Percentiles rank a stretch among this genome's conserved stretches.
phyloP scores from a whole-genome alignment of 257 asterid species.

The Petunia secreta region DNA sequence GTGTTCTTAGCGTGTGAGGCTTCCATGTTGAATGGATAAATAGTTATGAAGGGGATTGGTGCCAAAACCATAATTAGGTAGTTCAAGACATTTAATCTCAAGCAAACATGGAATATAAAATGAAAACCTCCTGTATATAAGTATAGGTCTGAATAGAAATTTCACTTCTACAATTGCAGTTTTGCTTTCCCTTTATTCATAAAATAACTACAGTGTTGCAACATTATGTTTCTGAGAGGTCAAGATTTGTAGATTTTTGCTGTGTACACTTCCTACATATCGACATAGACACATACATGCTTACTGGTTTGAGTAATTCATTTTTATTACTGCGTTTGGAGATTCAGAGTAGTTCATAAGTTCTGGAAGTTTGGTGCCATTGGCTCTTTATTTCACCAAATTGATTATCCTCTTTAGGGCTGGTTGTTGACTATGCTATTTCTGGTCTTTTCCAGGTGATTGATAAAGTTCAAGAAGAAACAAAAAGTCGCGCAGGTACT shows the following conservation, averaged over 20 bases:
- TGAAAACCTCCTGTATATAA: neutral
- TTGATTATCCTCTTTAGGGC: neutral
- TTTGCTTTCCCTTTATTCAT: neutral
- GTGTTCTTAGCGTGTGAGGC: constrained; percentile 14
- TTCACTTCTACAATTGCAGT: neutral
- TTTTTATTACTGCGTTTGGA: neutral
- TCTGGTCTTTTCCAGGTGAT: constrained; percentile 46
- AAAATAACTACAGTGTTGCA: neutral
- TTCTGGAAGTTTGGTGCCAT: neutral
- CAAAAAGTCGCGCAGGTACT: constrained; percentile 60
- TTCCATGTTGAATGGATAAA: neutral
- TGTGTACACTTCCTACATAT: neutral
- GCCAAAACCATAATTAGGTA: neutral
- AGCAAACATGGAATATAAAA: neutral
- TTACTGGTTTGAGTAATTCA: constrained; percentile 7
- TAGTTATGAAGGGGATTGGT: neutral
- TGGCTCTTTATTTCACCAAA: neutral
- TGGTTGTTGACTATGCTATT: neutral
- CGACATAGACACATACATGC: neutral
- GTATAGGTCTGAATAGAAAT: neutral
- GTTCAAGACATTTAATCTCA: neutral
- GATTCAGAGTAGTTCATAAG: neutral
- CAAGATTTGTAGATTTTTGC: neutral
- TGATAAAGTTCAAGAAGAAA: constrained; percentile 70
- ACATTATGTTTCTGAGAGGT: neutral